Base-by-base conservation (phyloP, 2,329 filamentous ascomycete genomes). In the Ceratocystis variospora region DNA sequence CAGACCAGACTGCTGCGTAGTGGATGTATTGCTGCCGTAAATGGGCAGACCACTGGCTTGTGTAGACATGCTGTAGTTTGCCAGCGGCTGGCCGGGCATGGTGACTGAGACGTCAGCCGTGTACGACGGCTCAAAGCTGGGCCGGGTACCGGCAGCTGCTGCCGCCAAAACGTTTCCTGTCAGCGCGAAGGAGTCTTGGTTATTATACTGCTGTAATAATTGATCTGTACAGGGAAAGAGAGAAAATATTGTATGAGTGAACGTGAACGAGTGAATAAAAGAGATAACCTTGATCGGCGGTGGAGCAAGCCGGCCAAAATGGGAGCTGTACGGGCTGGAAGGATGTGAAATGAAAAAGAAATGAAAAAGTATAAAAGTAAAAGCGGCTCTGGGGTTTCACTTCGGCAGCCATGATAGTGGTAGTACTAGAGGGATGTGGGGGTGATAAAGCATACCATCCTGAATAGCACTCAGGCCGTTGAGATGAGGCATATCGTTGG, bases 61-160 rank as follows among this genome's bases (percentile, higher is more conserved):
- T 85, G 76, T 86, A 81, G 72, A 77, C 81, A 87, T 82, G 76
- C 78, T 85, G 77, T 85, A 87, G 76, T 79, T 81, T 71, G 82
- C 79, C 76, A 85, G 79, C 78, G 84, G 82, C 74, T 84, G 81
- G 77, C 81, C 82, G 76, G 79, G 78, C 84, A 89, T 88, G 73
- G 82, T 78, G 75, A 78, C 82, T 68, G 79, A 76, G 68, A 83
- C 80, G 68, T 83, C 81, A 72, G 79, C 78, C 71, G 79, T 81
- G 74, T 87, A 87, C 68, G 77, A 76, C 75, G 83, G 81, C 68
- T 79, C 76, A 70, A 78, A 79, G 71, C 74, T 76, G 69, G 73
- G 72, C 64, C 73, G 72, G 63, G 73, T 75, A 68, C 78, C 77
- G 69, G 75, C 75, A 71, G 76, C 78, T 80, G 70, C 77, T 69